Base-by-base conservation (phyloP, 73 alveolate species). In the Paraurostyla sp. region DNA sequence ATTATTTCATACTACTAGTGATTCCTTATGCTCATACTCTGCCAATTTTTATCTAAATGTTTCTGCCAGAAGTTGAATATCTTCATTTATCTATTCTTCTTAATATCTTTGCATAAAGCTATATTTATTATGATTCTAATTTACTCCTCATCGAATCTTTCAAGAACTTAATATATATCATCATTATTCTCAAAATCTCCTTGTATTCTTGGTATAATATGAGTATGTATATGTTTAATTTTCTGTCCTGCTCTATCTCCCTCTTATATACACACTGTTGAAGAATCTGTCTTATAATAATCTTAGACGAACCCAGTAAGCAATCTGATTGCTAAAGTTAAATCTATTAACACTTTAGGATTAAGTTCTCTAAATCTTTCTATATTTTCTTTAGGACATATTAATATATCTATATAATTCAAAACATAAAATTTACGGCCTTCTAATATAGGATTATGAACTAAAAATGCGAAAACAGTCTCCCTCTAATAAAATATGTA, bases 201-300 rank as follows among this genome's bases (percentile, higher is more conserved):
- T 32, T 60, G 59, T 62, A 48, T 68, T 78, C 98, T 91, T 15
- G 98, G 98, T 1, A 93, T 93, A 29, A 93, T 93, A 81, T 93
- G 98, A 30, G 83, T 95, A 73, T 93, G 98, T 71, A 93, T 78
- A 81, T 93, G 98, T 49, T 91, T 85, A 33, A 93, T 91, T 51
- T 45, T 86, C 81, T 93, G 92, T 36, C 98, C 98, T 0, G 96
- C 85, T 46, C 87, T 85, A 7, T 0, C 29, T 25, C 98, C 98
- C 38, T 89, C 95, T 80, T 90, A 90, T 7, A 93, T 86, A 29
- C 96, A 85, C 38, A 93, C 76, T 22, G 96, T 93, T 11, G 94
- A 73, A 41, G 96, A 85, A 76, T 93, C 92, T 16, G 86, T 85
- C 73, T 91, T 71, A 50, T 93, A 86, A 87, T 85, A 87, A 58